Evolutionary conservation across 768 basidiomycete species (phyloP).

Genomic region (Sistotremastrum suecicum): DNA sequence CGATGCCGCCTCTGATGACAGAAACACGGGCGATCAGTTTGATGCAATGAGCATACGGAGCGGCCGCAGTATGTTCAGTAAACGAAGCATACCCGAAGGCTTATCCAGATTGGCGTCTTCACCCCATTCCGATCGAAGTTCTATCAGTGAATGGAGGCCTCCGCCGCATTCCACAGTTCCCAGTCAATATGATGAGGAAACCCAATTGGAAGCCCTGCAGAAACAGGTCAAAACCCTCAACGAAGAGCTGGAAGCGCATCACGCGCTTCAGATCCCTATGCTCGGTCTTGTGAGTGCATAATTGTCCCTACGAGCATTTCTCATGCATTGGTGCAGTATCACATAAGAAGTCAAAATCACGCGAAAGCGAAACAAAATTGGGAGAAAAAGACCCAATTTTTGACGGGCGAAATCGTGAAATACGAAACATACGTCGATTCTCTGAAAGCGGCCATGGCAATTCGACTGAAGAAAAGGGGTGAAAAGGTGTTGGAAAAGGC

Average conservation of each 20-base stretch:
- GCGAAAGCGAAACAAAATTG: constrained; percentile 77
- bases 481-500: constrained; percentile 68
- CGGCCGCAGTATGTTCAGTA: constrained; percentile 58
- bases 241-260: constrained; percentile 70
- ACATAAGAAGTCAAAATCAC: constrained; percentile 58
- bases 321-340: constrained; percentile 43
- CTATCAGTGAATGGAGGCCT: constrained; percentile 89
- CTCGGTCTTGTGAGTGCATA: constrained; percentile 42
- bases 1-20: constrained; percentile 50
- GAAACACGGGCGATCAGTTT: constrained; percentile 27
- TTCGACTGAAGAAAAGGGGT: constrained; percentile 80
- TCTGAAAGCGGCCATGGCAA: constrained; percentile 64
- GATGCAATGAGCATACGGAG: constrained; percentile 67
- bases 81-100: constrained; percentile 60
- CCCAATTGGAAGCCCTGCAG: constrained; percentile 78
- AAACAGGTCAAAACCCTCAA: constrained; percentile 68
- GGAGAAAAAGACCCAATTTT: constrained; percentile 82
- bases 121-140: constrained; percentile 63
- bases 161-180: constrained; percentile 74
- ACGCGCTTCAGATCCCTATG: constrained; percentile 76
- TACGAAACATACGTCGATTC: constrained; percentile 93
- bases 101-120: constrained; percentile 46
- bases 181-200: constrained; percentile 83
- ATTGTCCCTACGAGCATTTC: background rate
- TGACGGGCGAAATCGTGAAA: constrained; percentile 87